A percentile compares a stretch with the other conserved stretches of the same genome.
phyloP scores from a whole-genome alignment of 164 flowering plant species.

The Vitis rupestris region DNA sequence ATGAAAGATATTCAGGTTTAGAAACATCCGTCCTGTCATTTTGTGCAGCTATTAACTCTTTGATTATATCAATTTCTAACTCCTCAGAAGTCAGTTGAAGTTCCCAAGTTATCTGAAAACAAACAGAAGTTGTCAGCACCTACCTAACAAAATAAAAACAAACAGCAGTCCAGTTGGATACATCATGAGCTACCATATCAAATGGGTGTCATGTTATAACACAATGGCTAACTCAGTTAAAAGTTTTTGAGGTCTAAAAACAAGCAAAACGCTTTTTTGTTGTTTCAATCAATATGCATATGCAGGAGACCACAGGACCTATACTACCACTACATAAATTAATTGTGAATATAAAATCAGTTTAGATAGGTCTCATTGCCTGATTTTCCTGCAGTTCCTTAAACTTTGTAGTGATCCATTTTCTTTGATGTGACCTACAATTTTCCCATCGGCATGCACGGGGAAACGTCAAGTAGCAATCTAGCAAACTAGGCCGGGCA shows the following conservation, averaged over 20 bases:
- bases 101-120: conserved; percentile 34
- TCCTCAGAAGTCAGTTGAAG: conserved; percentile 30
- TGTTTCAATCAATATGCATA: neutral
- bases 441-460: conserved; percentile 45
- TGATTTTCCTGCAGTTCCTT: conserved; percentile 31
- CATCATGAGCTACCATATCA: neutral
- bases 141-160: neutral
- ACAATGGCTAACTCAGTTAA: neutral
- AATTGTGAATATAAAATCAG: neutral
- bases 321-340: neutral
- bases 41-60: conserved; percentile 19
- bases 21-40: neutral
- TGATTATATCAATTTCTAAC: conserved; percentile 23
- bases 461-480: conserved; percentile 19
- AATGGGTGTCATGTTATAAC: neutral
- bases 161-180: neutral
- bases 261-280: neutral
- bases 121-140: neutral
- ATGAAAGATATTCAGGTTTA: neutral
- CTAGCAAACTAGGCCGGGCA: conserved; percentile 28
- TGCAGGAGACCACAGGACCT: neutral
- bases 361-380: conserved; percentile 15
- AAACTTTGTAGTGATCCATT: conserved; percentile 27
- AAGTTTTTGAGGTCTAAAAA: neutral
- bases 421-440: conserved; percentile 20